Evolutionary conservation across 2,329 filamentous ascomycete genomes (phyloP).

Genomic region (Exophiala lecanii-corni): DNA sequence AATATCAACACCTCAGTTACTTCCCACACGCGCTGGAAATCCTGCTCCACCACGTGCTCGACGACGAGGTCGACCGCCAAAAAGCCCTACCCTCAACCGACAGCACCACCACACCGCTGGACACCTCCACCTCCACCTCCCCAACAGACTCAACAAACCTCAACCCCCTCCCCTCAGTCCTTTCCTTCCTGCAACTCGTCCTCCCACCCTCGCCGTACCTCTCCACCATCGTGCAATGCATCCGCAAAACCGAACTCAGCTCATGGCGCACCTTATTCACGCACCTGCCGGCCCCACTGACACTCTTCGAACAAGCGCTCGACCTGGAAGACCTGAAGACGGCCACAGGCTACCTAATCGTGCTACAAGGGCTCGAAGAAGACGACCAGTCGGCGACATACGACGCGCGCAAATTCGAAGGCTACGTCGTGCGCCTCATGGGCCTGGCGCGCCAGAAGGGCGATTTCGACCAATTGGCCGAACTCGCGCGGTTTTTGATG

Average conservation of each 20-base stretch:
- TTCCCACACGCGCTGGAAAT: slow-evolving; percentile 91
- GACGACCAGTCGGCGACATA: slow-evolving; percentile 34
- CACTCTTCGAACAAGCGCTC: slow-evolving; percentile 89
- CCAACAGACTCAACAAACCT: no score
- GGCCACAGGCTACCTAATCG: slow-evolving; percentile 90
- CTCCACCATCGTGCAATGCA: slow-evolving; percentile 94
- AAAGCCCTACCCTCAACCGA: neutral
- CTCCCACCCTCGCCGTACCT: slow-evolving; percentile 70
- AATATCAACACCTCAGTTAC: slow-evolving; percentile 83
- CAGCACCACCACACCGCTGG: neutral
- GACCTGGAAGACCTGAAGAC: slow-evolving; percentile 84
- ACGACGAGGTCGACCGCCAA: slow-evolving; percentile 76
- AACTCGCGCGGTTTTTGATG: slow-evolving; percentile 89
- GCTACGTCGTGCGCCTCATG: slow-evolving; percentile 69
- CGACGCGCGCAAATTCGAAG: slow-evolving; percentile 31
- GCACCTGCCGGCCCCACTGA: slow-evolving; percentile 82
- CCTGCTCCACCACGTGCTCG: slow-evolving; percentile 84
- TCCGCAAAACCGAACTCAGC: slow-evolving; percentile 90
- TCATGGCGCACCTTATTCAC: slow-evolving; percentile 93
- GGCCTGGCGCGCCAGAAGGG: slow-evolving; percentile 74
- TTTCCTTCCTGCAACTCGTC: slow-evolving; percentile 62
- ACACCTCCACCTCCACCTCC: neutral
- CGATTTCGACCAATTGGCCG: slow-evolving; percentile 94
- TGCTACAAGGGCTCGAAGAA: slow-evolving; percentile 74
- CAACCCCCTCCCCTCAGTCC: slow-evolving; percentile 47